Percentiles rank a stretch among this genome's conserved stretches.
phyloP scores from a whole-genome alignment of 768 basidiomycete species.

The Sporobolomyces phaffii region DNA sequence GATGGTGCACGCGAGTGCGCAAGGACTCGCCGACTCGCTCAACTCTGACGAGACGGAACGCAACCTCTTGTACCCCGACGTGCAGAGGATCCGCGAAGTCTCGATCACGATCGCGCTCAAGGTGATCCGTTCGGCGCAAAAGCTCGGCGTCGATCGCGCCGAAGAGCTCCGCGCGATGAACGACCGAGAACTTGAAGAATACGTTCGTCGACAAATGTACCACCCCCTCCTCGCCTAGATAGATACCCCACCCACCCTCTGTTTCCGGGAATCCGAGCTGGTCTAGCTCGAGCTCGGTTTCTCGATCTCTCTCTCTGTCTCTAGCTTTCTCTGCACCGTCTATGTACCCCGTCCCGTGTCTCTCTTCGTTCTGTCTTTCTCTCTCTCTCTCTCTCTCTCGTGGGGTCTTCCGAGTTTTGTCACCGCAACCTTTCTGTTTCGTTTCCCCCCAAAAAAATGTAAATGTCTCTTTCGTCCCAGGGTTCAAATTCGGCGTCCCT shows the following conservation, averaged over 20 bases:
- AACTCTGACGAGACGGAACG: constrained; percentile 61
- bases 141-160: constrained; percentile 43
- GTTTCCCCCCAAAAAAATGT: too few relatives aligned
- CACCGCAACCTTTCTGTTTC: too few relatives aligned
- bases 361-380: background rate
- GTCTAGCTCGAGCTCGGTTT: background rate
- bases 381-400: background rate
- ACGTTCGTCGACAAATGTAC: constrained; percentile 34
- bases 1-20: constrained; percentile 83
- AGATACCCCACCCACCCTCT: background rate
- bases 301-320: background rate
- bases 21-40: constrained; percentile 69
- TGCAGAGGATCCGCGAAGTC: constrained; percentile 78
- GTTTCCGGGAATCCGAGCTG: background rate
- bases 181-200: constrained; percentile 34
- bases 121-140: constrained; percentile 75
- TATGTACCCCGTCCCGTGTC: too few relatives aligned
- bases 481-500: too few relatives aligned
- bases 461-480: too few relatives aligned
- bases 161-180: constrained; percentile 31
- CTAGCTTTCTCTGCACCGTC: background rate
- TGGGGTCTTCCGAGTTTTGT: too few relatives aligned
- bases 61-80: constrained; percentile 73
- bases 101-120: constrained; percentile 64
- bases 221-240: constrained; percentile 17